Base-by-base conservation (phyloP, 2,329 filamentous ascomycete species). In the Aciculosporium take region DNA sequence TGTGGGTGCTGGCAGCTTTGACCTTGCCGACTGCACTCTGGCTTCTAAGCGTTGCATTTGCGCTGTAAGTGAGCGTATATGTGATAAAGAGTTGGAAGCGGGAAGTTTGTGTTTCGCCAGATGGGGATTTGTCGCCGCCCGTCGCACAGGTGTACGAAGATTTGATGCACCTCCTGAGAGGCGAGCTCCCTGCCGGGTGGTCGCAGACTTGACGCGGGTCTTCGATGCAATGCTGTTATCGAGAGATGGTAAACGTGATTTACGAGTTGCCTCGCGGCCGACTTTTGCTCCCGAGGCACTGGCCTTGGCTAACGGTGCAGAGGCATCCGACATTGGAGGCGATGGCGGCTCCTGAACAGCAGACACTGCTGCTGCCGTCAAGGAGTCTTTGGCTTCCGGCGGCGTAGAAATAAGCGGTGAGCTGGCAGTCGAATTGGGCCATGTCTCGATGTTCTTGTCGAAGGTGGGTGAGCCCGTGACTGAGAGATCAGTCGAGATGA, bases 11-110 rank as follows among this genome's bases (percentile, higher is more conserved):
- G 91, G 91, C 17, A 98, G 74, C 62, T 91, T 94, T 30, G 89
- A 95, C 51, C 87, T 79, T 15, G 82, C 91, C 20, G 81, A 86
- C 46, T 96, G 87, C 8, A 98, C 89, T 34, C 91, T 77, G 48
- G 91, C 85, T 60, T 96, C 91, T 46, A 98, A 79, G 50, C 86
- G 84, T 62, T 95, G 86, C 87, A 96, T 95, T 64, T 96, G 91
- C 23, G 86, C 88, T 44, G 93, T 94, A 49, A 98, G 78, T 24
- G 81, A 83, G 48, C 89, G 85, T 54, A 98, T 94, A 58, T 98
- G 91, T 49, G 84, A 83, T 38, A 98, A 75, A 2, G 91, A 96
- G 47, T 68, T 76, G 46, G 70, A 79, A 40, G 69, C 66, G 21
- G 74, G 71, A 30, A 76, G 51, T 46, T 65, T 69, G 51, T 72